Conservation (phyloP, 2,329 filamentous ascomycete genomes). For the Hypoxylon rubiginosum region DNA sequence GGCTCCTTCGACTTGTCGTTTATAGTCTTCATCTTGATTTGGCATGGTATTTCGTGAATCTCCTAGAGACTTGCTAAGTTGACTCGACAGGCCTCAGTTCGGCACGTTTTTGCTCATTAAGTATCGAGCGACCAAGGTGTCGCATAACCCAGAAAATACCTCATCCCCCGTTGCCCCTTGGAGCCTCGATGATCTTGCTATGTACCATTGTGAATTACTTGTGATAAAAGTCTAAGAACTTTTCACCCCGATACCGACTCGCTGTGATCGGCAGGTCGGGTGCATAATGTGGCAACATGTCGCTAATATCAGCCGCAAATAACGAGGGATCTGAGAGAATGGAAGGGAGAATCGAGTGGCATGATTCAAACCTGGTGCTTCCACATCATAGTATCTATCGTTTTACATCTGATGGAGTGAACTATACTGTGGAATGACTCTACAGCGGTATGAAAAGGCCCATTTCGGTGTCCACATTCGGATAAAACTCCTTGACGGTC, state of each 20-base stretch:
- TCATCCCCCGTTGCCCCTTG: neutral
- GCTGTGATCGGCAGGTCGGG: conserved; percentile 1
- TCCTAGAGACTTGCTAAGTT: no score
- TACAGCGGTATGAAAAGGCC: neutral
- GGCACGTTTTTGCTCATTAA: neutral
- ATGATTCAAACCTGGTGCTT: neutral
- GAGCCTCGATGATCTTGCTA: neutral
- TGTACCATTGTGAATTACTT: neutral
- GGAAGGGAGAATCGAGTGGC: neutral
- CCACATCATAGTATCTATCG: neutral
- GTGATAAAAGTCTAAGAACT: neutral
- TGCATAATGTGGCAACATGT: conserved; percentile 1
- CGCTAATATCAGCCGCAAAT: conserved; percentile 4
- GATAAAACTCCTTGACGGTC: neutral
- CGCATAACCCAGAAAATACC: neutral
- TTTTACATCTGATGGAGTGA: no score
- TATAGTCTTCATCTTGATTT: conserved; percentile 21
- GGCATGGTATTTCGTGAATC: conserved; percentile 7
- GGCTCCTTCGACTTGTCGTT: conserved; percentile 16
- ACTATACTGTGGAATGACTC: neutral
- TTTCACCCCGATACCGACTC: neutral
- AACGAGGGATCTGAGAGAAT: neutral
- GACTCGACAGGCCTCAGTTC: neutral
- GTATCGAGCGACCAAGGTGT: neutral
- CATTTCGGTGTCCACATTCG: neutral